Evolutionary conservation across 257 asterid genomes (phyloP).

Genomic region (Solanum ossicruentum): DNA sequence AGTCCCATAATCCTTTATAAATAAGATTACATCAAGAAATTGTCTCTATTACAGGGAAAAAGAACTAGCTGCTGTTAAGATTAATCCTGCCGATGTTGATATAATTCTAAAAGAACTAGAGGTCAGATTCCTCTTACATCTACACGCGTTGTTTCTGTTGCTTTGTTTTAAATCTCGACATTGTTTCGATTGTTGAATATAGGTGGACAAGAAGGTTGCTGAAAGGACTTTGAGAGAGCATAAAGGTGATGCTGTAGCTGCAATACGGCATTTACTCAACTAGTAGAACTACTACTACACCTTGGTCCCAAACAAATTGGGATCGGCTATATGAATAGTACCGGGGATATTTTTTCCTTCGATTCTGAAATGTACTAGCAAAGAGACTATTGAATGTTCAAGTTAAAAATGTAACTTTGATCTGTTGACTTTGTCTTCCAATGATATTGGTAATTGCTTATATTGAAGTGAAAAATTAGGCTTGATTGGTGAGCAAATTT

Average conservation of each 20-base stretch:
- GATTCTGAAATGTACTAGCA: not conserved
- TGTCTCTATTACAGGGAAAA: conserved; percentile 53
- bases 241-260: conserved; percentile 92
- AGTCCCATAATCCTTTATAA: not conserved
- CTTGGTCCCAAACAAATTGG: not conserved
- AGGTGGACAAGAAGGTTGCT: conserved; percentile 44
- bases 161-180: not conserved
- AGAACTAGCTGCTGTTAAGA: conserved; percentile 88
- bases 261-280: conserved; percentile 69
- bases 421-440: not conserved
- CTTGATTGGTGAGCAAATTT: not conserved
- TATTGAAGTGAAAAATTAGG: not conserved
- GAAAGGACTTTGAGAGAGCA: conserved; percentile 85
- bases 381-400: not conserved
- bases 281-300: not conserved
- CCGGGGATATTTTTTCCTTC: not conserved
- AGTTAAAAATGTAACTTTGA: not conserved
- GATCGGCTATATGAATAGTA: not conserved
- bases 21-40: not conserved
- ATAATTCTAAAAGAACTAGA: conserved; percentile 83
- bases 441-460: not conserved
- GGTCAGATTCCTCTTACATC: conserved; percentile 17
- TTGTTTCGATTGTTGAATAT: not conserved
- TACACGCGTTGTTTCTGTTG: not conserved
- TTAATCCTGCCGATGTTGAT: conserved; percentile 76